Evolutionary conservation across 371 early-diverging fungal genomes (phyloP), one percentile per base, ranked within the genome.

Genomic region (Mortierella polycephala): DNA sequence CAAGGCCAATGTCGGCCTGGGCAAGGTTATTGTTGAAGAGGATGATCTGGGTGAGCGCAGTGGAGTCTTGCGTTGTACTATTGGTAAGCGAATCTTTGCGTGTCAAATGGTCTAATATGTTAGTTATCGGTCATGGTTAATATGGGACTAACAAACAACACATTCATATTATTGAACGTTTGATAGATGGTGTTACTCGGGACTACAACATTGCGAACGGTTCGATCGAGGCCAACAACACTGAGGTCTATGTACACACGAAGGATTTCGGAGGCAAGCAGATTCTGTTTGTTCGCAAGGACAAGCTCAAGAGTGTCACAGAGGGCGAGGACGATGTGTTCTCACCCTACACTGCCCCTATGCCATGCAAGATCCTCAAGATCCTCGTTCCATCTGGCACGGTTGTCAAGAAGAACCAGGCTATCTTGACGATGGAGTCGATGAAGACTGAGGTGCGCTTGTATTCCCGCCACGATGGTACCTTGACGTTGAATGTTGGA

Each of bases 381-480:
- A 71, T 93, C 13, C 69, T 88, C 40, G 81, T 86, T 16, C 83
- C 88, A 30, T 71, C 84, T 6, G 91, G 92, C 1, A 74, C 87
- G 0, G 60, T 63, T 2, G 90, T 92, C 37, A 84, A 87, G 63
- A 87, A 87, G 75, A 90, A 90, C 40, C 87, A 86, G 49, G 82
- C 88, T 4, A 80, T 93, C 21, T 65, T 93, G 64, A 90, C 90
- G 0, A 87, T 93, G 64, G 93, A 93, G 72, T 87, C 89, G 37
- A 93, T 93, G 92, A 93, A 93, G 76, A 93, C 90, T 37, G 92
- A 93, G 73, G 86, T 90, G 44, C 88, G 88, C 60, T 69, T 91
- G 23, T 85, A 88, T 52, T 83, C 89, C 49, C 87, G 88, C 45
- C 88, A 88, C 56, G 89, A 87, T 16, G 92, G 93, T 45, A 69